Percentiles rank a stretch among this genome's conserved stretches.
These are phyloP conservation scores for Calophaca sinica DNA, from an alignment of 306 rosid genomes.

Conservation along the genomic window DNA sequence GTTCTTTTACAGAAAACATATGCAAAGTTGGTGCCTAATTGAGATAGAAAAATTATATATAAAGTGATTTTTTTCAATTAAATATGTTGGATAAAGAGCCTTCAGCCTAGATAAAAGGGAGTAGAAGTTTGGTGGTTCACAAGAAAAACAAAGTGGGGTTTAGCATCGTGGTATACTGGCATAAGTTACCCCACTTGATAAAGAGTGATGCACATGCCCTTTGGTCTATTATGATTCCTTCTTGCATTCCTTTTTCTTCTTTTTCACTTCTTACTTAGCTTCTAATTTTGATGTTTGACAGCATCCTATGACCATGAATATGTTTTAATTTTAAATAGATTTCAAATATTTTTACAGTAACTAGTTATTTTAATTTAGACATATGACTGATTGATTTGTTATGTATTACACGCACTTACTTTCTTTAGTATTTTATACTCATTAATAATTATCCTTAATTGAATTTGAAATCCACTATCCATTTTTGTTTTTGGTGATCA, in stretches of 20 bases:
- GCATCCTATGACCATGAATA: slow-evolving; percentile 40
- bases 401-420: no score
- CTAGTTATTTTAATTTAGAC: not conserved
- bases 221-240: slow-evolving; percentile 46
- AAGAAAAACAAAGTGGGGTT: slow-evolving; percentile 58
- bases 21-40: slow-evolving; percentile 37
- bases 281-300: slow-evolving; percentile 30
- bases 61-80: slow-evolving; percentile 2
- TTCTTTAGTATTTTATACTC: no score
- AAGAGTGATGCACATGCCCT: slow-evolving; percentile 70
- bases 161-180: slow-evolving; percentile 60
- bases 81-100: slow-evolving; percentile 28
- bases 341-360: not conserved
- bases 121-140: slow-evolving; percentile 43
- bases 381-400: not conserved
- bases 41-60: slow-evolving; percentile 19
- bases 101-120: slow-evolving; percentile 40
- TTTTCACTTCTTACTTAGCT: not conserved
- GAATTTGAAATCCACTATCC: no score
- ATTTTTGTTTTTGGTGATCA: no score
- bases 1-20: slow-evolving; percentile 10
- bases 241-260: slow-evolving; percentile 19
- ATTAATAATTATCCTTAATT: no score
- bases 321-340: not conserved
- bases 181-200: slow-evolving; percentile 69